Conservation (phyloP, 257 asterid species). For the Solanum lycopersicoides region DNA sequence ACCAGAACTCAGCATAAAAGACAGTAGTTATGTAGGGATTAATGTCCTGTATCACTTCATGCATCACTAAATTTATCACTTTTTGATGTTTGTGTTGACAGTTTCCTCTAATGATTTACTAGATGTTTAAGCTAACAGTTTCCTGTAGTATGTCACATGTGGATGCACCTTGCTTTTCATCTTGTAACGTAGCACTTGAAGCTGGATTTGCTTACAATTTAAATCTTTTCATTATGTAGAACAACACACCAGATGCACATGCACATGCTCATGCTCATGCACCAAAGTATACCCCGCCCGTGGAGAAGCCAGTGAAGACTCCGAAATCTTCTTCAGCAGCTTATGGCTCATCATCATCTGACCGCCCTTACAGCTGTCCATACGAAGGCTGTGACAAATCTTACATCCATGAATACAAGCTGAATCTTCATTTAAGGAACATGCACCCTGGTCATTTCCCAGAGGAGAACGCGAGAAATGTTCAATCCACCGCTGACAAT, state of each 20-base stretch:
- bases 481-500: constrained; percentile 28
- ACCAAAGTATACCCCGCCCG: constrained; percentile 44
- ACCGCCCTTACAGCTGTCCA: constrained; percentile 90
- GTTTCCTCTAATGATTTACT: not conserved
- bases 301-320: constrained; percentile 62
- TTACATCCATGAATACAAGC: constrained; percentile 97
- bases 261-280: not conserved
- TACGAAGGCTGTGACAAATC: constrained; percentile 95
- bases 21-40: not conserved
- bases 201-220: not conserved
- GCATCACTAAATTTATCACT: not conserved
- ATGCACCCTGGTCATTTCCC: constrained; percentile 95
- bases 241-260: constrained; percentile 29
- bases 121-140: not conserved
- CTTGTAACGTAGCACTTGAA: not conserved
- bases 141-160: not conserved
- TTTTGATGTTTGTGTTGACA: not conserved
- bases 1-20: not conserved
- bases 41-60: not conserved
- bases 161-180: not conserved
- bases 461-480: constrained; percentile 55
- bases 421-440: constrained; percentile 82
- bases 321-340: constrained; percentile 45
- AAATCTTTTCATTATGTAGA: constrained; percentile 24
- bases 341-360: constrained; percentile 56